Base-by-base conservation (phyloP, 768 basidiomycete genomes). In the Cystobasidiopsis lactophilus region DNA sequence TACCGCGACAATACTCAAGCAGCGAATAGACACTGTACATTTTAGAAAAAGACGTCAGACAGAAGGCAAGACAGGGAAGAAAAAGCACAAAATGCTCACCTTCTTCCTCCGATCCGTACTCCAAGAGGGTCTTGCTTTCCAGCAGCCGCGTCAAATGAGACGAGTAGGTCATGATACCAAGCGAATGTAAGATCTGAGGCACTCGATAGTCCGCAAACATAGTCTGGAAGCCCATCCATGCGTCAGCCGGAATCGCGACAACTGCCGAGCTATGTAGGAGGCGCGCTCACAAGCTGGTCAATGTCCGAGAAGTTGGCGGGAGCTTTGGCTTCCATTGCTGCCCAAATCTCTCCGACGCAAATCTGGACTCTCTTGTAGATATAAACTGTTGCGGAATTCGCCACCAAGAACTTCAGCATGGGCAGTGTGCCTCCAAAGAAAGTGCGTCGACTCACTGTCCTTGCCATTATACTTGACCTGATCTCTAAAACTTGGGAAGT, bases 131-230 rank as follows among this genome's bases (percentile, higher is more conserved):
- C 5, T 73, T 71, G 2, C 69, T 59, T 2, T 62, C 62, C 38
- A 88, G 72, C 37, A 71, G 68, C 18, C 66, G 64, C n/a, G 74
- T 61, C 51, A 91, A 72, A 5, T 72, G 64, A 0, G 73, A 66
- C 0, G 83, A 77, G 67, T 89, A 89, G 1, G 72, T 66, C 40
- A 89, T 69, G 58, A 88, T 78, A 37, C 73, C 70, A 5, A 89
- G 72, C 62, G 85, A 84, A 66, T 89, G 81, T 27, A 91, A 68
- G 53, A 89, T 82, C 63, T 89, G 86, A 1, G 85, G 85, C 4
- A 91, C 82, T 39, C 84, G 77, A 63, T 88, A 86, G 69, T 89
- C 85, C 3, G 86, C 83, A 65, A 91, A 91, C 86, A 88, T 89
- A 21, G 85, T 86, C 11, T 89, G 73, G 46, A 77, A 68, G 47